A percentile compares a stretch with the other conserved stretches of the same genome.
Conservation (phyloP, 2,329 filamentous ascomycete genomes). For the Penicillium sp. region DNA sequence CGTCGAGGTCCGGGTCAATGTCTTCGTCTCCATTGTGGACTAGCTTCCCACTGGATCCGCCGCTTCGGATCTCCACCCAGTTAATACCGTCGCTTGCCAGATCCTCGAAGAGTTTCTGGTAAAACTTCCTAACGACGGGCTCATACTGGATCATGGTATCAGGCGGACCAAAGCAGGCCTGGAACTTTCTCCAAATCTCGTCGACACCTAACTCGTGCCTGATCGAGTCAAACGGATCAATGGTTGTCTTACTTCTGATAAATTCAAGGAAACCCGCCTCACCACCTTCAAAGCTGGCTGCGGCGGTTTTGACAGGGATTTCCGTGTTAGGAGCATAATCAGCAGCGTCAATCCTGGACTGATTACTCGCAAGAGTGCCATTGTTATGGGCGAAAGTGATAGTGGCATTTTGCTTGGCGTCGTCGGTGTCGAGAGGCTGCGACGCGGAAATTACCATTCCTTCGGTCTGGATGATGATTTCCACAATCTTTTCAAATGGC, state of each 20-base stretch:
- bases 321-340: background rate
- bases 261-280: background rate
- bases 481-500: constrained; percentile 58
- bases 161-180: background rate
- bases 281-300: background rate
- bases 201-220: background rate
- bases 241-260: background rate
- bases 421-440: background rate
- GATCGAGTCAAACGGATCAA: background rate
- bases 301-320: background rate
- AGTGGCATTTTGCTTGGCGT: background rate
- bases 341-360: background rate
- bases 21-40: constrained; percentile 51
- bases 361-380: background rate
- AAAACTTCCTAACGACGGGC: constrained; percentile 35
- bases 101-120: constrained; percentile 66
- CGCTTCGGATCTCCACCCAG: constrained; percentile 77
- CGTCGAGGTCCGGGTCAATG: background rate
- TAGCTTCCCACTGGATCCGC: constrained; percentile 69
- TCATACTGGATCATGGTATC: background rate
- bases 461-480: background rate
- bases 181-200: background rate
- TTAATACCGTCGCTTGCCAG: constrained; percentile 74
- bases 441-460: background rate
- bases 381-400: background rate